Evolutionary conservation across 805 yeast species (phyloP).

Genomic region (Candida ficus): DNA sequence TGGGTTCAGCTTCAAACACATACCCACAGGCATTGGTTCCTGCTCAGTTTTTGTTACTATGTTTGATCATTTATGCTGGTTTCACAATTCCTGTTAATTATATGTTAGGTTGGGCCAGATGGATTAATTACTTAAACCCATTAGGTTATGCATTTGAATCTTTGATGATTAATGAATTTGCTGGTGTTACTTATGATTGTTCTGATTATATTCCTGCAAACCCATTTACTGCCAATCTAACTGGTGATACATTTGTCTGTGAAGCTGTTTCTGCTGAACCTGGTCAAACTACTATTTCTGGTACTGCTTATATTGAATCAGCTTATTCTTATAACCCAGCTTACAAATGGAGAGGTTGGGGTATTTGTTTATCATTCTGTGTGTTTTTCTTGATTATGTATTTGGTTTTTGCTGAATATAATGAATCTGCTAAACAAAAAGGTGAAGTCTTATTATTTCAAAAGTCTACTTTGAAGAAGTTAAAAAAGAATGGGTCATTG

Average conservation of each 20-base stretch:
- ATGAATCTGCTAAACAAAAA: constrained; percentile 59
- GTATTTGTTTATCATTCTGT: constrained; percentile 52
- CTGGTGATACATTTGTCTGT: constrained; percentile 39
- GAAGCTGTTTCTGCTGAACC: constrained; percentile 49
- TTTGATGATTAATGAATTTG: constrained; percentile 49
- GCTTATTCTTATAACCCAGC: constrained; percentile 39
- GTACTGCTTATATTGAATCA: constrained; percentile 42
- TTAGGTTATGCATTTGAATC: constrained; percentile 53
- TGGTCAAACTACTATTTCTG: constrained; percentile 45
- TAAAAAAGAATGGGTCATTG: constrained; percentile 35
- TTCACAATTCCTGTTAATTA: constrained; percentile 49
- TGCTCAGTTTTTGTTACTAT: constrained; percentile 41
- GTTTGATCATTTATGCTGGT: constrained; percentile 45
- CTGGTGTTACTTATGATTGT: constrained; percentile 38
- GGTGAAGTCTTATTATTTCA: constrained; percentile 68
- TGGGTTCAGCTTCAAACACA: constrained; percentile 42
- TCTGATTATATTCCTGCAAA: constrained; percentile 40
- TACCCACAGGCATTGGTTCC: constrained; percentile 52
- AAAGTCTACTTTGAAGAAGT: constrained; percentile 38
- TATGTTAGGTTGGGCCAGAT: constrained; percentile 57
- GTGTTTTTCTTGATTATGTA: constrained; percentile 51
- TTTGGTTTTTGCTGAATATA: constrained; percentile 48
- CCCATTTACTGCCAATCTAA: constrained; percentile 18
- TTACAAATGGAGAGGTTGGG: constrained; percentile 61
- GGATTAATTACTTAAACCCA: constrained; percentile 56